A percentile compares a stretch with the other conserved stretches of the same genome.
Conservation (phyloP, 169 alveolate genomes). For the Plasmodium malariae region DNA sequence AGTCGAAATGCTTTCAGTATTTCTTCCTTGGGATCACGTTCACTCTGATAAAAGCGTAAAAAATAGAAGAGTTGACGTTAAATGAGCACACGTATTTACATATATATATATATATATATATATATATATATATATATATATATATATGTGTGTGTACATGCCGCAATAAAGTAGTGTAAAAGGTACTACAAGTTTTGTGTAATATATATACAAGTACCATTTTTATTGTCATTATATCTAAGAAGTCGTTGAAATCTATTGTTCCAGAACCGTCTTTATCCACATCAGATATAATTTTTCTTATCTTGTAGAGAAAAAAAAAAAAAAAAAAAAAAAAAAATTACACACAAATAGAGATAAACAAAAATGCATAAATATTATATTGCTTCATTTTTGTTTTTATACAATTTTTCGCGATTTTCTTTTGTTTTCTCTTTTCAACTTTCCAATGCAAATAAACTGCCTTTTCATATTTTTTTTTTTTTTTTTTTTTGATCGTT, state of each 20-base stretch:
- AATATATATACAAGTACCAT: conserved; percentile 72
- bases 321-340: conserved; percentile 3
- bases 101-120: conserved; percentile 3
- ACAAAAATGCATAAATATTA: too few relatives aligned
- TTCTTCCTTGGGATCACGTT: conserved; percentile 97
- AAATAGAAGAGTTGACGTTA: not conserved
- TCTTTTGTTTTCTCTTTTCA: not conserved
- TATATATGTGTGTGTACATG: not conserved
- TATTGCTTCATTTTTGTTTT: too few relatives aligned
- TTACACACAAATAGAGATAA: too few relatives aligned
- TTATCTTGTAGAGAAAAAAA: conserved; percentile 81
- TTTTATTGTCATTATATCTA: conserved; percentile 85
- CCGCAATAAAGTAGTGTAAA: not conserved
- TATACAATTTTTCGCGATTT: not conserved
- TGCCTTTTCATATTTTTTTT: not conserved
- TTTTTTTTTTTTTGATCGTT: not conserved
- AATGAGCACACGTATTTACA: not conserved
- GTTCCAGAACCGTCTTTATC: conserved; percentile 94
- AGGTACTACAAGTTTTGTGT: not conserved
- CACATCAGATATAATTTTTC: conserved; percentile 93
- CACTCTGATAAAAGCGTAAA: conserved; percentile 83
- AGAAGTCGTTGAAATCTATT: conserved; percentile 89
- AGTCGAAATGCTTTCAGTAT: conserved; percentile 95
- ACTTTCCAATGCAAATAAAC: not conserved
- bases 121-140: not conserved